Conservation (phyloP, 805 yeast genomes). For the Candida caryicola region DNA sequence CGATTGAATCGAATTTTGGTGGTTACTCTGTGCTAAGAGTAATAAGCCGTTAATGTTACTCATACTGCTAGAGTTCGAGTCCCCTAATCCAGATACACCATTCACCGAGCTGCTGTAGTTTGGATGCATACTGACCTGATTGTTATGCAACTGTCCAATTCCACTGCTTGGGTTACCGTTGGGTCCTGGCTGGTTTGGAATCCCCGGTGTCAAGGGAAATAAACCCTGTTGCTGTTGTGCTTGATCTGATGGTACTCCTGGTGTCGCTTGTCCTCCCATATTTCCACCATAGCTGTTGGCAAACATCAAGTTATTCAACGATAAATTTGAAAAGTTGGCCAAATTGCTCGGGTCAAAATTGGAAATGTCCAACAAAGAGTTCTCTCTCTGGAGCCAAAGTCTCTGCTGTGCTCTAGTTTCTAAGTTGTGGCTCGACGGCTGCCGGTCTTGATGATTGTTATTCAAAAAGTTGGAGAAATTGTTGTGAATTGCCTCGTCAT, state of each 20-base stretch:
- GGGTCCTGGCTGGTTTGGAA: conserved; percentile 2
- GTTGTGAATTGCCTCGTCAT: conserved; percentile 11
- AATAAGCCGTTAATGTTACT: conserved; percentile 28
- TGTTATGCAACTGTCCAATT: background rate
- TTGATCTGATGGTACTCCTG: conserved; percentile 14
- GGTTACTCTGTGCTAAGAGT: conserved; percentile 27
- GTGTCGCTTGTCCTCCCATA: conserved; percentile 13
- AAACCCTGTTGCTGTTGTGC: conserved; percentile 5
- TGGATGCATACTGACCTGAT: background rate
- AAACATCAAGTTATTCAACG: conserved; percentile 40
- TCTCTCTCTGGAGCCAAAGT: conserved; percentile 80
- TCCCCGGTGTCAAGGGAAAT: conserved; percentile 11
- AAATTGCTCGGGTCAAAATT: conserved; percentile 27
- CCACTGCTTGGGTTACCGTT: conserved; percentile 1
- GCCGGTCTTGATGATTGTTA: conserved; percentile 9
- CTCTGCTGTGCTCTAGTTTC: conserved; percentile 81
- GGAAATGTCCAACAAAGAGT: conserved; percentile 59
- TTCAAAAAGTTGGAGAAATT: conserved; percentile 31
- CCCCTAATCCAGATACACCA: background rate
- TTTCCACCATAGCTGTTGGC: conserved; percentile 23
- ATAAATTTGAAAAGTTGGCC: conserved; percentile 37
- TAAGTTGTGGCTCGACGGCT: conserved; percentile 8
- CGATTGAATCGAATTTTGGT: conserved; percentile 51
- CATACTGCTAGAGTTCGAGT: conserved; percentile 7
- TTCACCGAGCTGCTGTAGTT: background rate